Evolutionary conservation across 1,139 yeast species (phyloP).

Genomic region (Taphrina populina): DNA sequence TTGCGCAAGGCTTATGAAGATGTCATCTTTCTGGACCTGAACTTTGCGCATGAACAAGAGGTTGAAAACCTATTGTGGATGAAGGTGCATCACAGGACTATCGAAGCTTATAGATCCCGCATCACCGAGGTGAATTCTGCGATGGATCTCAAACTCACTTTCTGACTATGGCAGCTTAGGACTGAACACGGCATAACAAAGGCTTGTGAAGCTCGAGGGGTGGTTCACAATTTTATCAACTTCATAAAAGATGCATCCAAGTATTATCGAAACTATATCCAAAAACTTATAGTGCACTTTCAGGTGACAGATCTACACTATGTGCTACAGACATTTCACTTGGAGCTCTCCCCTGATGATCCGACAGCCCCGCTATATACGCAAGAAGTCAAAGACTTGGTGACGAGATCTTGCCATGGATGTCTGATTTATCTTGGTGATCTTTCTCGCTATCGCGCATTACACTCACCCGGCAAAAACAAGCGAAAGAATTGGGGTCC

Average conservation of each 20-base stretch:
- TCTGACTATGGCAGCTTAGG: slow-evolving; percentile 5
- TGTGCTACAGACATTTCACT: slow-evolving; percentile 32
- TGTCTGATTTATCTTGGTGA: slow-evolving; percentile 39
- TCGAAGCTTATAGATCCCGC: slow-evolving; percentile 35
- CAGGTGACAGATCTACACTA: slow-evolving; percentile 35
- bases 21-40: slow-evolving; percentile 34
- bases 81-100: slow-evolving; percentile 36
- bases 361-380: neutral
- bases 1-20: slow-evolving; percentile 35
- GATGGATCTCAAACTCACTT: neutral
- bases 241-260: slow-evolving; percentile 36
- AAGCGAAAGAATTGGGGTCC: slow-evolving; percentile 38
- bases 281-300: slow-evolving; percentile 33
- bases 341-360: slow-evolving; percentile 11
- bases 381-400: slow-evolving; percentile 18
- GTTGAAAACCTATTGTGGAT: slow-evolving; percentile 37
- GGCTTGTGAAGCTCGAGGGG: slow-evolving; percentile 38
- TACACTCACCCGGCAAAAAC: slow-evolving; percentile 32
- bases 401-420: slow-evolving; percentile 36
- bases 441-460: slow-evolving; percentile 40
- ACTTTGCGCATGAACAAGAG: slow-evolving; percentile 35
- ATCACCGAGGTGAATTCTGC: slow-evolving; percentile 34
- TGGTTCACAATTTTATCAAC: slow-evolving; percentile 35
- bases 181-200: slow-evolving; percentile 23
- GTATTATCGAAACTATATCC: slow-evolving; percentile 37